Conservation (phyloP, 331 rosid species). For the Quercus phellos region DNA sequence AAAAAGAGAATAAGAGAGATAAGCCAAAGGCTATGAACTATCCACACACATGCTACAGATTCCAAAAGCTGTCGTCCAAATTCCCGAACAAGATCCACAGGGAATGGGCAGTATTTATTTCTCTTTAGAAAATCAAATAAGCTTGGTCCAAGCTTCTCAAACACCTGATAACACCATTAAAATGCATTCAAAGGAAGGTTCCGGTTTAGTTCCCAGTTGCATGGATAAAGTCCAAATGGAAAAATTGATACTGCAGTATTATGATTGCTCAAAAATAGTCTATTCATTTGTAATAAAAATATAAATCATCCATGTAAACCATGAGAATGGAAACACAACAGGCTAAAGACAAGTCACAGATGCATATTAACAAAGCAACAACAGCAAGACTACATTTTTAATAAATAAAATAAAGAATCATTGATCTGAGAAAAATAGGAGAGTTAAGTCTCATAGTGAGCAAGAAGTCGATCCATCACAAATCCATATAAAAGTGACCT, state of each 20-base stretch:
- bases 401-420: not conserved
- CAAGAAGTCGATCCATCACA: not conserved
- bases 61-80: conserved; percentile 75
- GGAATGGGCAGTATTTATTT: conserved; percentile 72
- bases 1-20: conserved; percentile 33
- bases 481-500: not conserved
- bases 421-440: not conserved
- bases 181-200: conserved; percentile 60
- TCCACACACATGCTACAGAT: conserved; percentile 71
- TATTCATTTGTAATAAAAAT: conserved; percentile 17
- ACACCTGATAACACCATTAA: conserved; percentile 67
- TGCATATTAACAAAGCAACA: conserved; percentile 9
- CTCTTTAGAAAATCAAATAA: conserved; percentile 71
- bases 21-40: conserved; percentile 57
- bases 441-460: conserved; percentile 8
- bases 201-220: conserved; percentile 57
- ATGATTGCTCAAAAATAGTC: conserved; percentile 23
- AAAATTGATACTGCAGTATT: conserved; percentile 24
- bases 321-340: conserved; percentile 8
- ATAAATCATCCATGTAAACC: conserved; percentile 10
- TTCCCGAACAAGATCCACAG: conserved; percentile 75
- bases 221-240: conserved; percentile 48
- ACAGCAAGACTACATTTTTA: not conserved
- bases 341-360: not conserved
- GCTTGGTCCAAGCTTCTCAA: conserved; percentile 78